Evolutionary conservation across 768 basidiomycete species (phyloP).

Genomic region (Rhodotorula toruloides): DNA sequence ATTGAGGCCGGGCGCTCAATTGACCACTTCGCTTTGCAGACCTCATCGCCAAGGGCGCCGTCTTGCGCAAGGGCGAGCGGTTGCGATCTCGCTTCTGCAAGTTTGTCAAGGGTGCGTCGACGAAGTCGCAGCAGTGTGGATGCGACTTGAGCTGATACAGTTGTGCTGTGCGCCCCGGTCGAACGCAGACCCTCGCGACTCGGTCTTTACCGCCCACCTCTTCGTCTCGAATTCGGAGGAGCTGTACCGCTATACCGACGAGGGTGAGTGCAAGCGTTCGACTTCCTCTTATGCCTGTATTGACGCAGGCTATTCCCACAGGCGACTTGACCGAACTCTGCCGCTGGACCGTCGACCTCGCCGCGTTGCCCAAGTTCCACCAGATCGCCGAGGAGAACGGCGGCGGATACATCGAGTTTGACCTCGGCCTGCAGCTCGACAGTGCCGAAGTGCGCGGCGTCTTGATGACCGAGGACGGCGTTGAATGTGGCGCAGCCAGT

Average conservation of each 20-base stretch:
- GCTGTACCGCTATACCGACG: conserved; percentile 61
- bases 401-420: conserved; percentile 37
- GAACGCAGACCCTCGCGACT: conserved; percentile 53
- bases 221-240: conserved; percentile 48
- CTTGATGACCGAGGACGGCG: conserved; percentile 35
- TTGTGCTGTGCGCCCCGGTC: too few species aligned
- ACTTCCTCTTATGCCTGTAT: background rate
- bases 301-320: background rate
- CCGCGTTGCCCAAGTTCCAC: conserved; percentile 65
- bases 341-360: conserved; percentile 74
- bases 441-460: conserved; percentile 37
- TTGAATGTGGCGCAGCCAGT: conserved; percentile 35
- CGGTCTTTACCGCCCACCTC: conserved; percentile 71
- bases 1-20: background rate
- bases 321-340: conserved; percentile 42
- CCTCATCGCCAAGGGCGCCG: conserved; percentile 78
- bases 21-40: conserved; percentile 47
- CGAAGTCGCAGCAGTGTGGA: too few species aligned
- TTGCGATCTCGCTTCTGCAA: conserved; percentile 73
- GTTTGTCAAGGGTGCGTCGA: conserved; percentile 38
- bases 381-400: conserved; percentile 10
- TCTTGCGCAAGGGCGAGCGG: conserved; percentile 79
- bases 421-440: conserved; percentile 32
- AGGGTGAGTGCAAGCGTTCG: conserved; percentile 44
- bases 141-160: background rate